phyloP scores from a whole-genome alignment of 257 asterid species.

The Capsicum chinense region DNA sequence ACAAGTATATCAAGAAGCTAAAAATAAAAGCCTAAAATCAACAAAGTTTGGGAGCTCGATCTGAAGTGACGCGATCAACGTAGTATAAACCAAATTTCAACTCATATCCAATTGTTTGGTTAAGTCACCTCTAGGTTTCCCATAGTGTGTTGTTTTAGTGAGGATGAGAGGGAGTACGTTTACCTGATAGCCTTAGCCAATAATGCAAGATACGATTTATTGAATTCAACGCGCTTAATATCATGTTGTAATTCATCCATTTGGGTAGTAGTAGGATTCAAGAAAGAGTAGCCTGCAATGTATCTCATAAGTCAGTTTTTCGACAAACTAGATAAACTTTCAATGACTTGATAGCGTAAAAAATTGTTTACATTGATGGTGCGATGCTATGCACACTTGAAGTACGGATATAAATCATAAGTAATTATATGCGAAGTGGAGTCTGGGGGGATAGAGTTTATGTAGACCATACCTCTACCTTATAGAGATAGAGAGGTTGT shows the following conservation, averaged over 20 bases:
- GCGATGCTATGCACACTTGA: not conserved
- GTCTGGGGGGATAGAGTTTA: too few relatives aligned
- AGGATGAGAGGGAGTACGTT: not conserved
- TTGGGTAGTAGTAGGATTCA: constrained; percentile 31
- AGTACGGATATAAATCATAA: not conserved
- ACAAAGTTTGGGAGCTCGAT: constrained; percentile 59
- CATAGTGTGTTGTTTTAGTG: not conserved
- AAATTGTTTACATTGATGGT: too few relatives aligned
- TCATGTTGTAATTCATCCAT: constrained; percentile 45
- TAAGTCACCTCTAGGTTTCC: not conserved
- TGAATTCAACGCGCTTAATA: constrained; percentile 53
- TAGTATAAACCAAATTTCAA: constrained; percentile 59
- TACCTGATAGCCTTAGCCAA: constrained; percentile 73
- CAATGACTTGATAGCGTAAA: not conserved
- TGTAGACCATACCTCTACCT: too few relatives aligned
- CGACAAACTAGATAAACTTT: not conserved
- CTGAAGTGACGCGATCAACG: constrained; percentile 44
- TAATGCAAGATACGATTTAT: constrained; percentile 59
- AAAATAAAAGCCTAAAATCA: not conserved
- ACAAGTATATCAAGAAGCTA: not conserved
- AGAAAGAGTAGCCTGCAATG: constrained; percentile 67
- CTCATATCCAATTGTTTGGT: constrained; percentile 42
- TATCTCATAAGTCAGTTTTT: constrained; percentile 9
- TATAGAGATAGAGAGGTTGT: too few relatives aligned
- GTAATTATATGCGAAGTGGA: too few relatives aligned